These are phyloP conservation scores for Fraxinus platypoda DNA, from an alignment of 305 asterid species.

Conservation along the genomic window DNA sequence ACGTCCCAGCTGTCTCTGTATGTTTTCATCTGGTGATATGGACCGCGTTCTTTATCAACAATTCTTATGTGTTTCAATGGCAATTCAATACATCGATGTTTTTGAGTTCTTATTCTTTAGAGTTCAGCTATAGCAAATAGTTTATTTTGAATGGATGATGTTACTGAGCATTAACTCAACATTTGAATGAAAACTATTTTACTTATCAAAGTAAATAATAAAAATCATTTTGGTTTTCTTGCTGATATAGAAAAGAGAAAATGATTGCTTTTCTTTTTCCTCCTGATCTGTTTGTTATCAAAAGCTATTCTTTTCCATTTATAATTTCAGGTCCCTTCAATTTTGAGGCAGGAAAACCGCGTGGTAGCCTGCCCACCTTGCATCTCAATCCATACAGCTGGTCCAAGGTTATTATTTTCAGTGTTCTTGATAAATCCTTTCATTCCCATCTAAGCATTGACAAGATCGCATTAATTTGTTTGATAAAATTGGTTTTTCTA, in stretches of 20 bases:
- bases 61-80: neutral
- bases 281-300: neutral
- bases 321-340: constrained; percentile 79
- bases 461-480: neutral
- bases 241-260: neutral
- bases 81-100: neutral
- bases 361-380: constrained; percentile 63
- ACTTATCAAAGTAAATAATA: neutral
- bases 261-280: constrained; percentile 4
- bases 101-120: neutral
- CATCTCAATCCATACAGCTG: constrained; percentile 88
- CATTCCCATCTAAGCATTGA: constrained; percentile 1
- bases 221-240: neutral
- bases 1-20: neutral
- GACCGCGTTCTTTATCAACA: neutral
- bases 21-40: neutral
- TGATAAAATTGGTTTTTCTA: neutral
- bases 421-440: neutral
- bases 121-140: neutral
- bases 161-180: neutral
- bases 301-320: constrained; percentile 7
- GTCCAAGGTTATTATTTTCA: constrained; percentile 68
- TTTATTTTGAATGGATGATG: neutral
- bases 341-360: constrained; percentile 59
- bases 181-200: neutral